These are phyloP conservation scores for Chrysanthemum seticuspe DNA, from an alignment of 129 eudicot species.

Conservation along the genomic window DNA sequence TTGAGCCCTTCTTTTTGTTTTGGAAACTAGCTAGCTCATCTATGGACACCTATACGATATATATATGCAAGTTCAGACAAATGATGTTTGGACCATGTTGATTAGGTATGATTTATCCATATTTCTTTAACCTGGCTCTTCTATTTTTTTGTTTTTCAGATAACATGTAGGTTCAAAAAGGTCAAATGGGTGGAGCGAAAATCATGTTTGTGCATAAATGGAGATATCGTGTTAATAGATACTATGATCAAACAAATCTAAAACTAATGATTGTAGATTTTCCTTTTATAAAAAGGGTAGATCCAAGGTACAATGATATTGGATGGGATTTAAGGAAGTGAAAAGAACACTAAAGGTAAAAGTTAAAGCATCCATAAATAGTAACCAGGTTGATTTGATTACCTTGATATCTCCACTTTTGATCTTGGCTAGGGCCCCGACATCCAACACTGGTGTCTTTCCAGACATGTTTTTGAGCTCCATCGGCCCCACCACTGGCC, in stretches of 20 bases:
- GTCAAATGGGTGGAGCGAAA: conserved; percentile 2
- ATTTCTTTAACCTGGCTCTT: too few relatives aligned
- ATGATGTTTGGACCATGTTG: neutral
- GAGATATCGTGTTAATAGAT: conserved; percentile 19
- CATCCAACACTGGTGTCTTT: conserved; percentile 89
- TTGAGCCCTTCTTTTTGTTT: too few relatives aligned
- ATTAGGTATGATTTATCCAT: neutral
- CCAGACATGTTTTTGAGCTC: conserved; percentile 81
- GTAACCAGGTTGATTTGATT: conserved; percentile 30
- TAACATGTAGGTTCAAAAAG: conserved; percentile 11
- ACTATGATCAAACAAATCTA: conserved; percentile 30
- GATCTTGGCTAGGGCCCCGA: conserved; percentile 93
- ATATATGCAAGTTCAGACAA: neutral
- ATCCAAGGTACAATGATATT: conserved; percentile 31
- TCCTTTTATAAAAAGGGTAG: conserved; percentile 14
- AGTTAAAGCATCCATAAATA: conserved; percentile 25
- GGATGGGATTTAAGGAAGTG: conserved; percentile 26
- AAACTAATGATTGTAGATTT: conserved; percentile 26
- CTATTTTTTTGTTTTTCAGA: too few relatives aligned
- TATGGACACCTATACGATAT: neutral
- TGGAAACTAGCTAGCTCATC: too few relatives aligned
- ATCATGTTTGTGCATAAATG: conserved; percentile 13
- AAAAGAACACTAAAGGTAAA: conserved; percentile 31
- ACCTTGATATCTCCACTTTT: conserved; percentile 93
- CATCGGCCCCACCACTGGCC: conserved; percentile 77